Base-by-base conservation (phyloP, 371 early-diverging fungal species). In the Lichtheimia corymbifera region DNA sequence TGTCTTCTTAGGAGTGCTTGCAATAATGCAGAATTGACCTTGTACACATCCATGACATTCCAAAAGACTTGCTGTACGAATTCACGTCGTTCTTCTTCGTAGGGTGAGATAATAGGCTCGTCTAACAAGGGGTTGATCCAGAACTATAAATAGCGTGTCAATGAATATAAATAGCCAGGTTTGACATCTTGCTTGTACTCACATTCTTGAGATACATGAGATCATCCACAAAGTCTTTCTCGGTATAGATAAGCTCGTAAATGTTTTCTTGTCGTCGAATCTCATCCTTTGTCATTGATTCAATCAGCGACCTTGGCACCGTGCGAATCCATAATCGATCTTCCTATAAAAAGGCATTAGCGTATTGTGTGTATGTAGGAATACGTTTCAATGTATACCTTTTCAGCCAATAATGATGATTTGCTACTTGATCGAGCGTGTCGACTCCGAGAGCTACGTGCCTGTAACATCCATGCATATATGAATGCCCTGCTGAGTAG, bases 241-340 rank as follows among this genome's bases (percentile, higher is more conserved):
- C 97, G 1, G 93, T 94, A 53, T 93, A 86, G 35, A 97, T 89
- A 51, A 97, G 68, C 73, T 97, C 97, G 71, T 87, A 96, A 53
- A 97, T 93, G 47, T 89, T 89, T 65, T 97, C 97, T 72, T 97
- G 97, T 0, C 97, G 87, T 63, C 91, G 93, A 61, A 83, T 84
- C 67, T 97, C 97, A 22, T 83, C 72, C 30, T 84, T 78, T 15
- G 86, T 83, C 3, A 93, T 78, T 0, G 83, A 83, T 18, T 91
- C 86, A 3, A 87, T 64, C n/a, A 96, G 67, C 4, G 86, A 84
- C 63, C 83, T 83, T 2, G 93, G 87, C 15, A 87, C 88, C 0
- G 80, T 76, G 20, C 78, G 79, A 43, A 83, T 77, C 88, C 88
- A 88, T 22, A 88, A 67, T 58, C 84, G 65, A 11, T 73, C 64